A percentile compares a stretch with the other conserved stretches of the same genome.
phyloP scores from a whole-genome alignment of 1,139 yeast species.

The Barnettozyma hawaiiensis region DNA sequence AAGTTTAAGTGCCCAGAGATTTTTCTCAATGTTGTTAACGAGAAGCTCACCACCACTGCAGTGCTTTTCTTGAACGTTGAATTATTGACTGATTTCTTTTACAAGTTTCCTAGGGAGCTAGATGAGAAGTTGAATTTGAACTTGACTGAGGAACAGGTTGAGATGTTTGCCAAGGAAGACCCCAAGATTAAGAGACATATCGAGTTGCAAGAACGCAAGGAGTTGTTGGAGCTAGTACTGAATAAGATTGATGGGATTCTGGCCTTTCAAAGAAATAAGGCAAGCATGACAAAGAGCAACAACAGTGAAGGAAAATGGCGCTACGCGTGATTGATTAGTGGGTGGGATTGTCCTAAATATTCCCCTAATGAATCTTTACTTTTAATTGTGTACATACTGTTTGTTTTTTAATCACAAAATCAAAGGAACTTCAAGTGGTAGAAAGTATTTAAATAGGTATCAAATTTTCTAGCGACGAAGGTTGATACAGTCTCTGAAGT shows the following conservation, averaged over 20 bases:
- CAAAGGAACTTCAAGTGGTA: slow-evolving; percentile 9
- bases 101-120: slow-evolving; percentile 90
- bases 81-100: slow-evolving; percentile 86
- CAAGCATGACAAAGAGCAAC: slow-evolving; percentile 3
- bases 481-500: slow-evolving; percentile 6
- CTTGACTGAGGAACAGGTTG: slow-evolving; percentile 72
- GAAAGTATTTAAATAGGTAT: slow-evolving; percentile 15
- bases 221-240: slow-evolving; percentile 75
- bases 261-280: slow-evolving; percentile 54
- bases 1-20: slow-evolving; percentile 93
- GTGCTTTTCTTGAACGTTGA: slow-evolving; percentile 92
- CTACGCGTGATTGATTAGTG: neutral
- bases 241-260: slow-evolving; percentile 83
- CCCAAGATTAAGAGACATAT: slow-evolving; percentile 85
- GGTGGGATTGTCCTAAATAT: too few species aligned
- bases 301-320: slow-evolving; percentile 9
- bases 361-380: too few species aligned
- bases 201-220: slow-evolving; percentile 90
- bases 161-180: slow-evolving; percentile 89
- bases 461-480: slow-evolving; percentile 19
- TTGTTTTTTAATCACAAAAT: too few species aligned
- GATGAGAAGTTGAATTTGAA: slow-evolving; percentile 63
- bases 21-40: slow-evolving; percentile 86
- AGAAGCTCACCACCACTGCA: slow-evolving; percentile 87
- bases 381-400: too few species aligned